These are phyloP conservation scores for Bolboschoenus planiculmis DNA, from an alignment of 176 grass and related monocot species.

Conservation along the genomic window DNA sequence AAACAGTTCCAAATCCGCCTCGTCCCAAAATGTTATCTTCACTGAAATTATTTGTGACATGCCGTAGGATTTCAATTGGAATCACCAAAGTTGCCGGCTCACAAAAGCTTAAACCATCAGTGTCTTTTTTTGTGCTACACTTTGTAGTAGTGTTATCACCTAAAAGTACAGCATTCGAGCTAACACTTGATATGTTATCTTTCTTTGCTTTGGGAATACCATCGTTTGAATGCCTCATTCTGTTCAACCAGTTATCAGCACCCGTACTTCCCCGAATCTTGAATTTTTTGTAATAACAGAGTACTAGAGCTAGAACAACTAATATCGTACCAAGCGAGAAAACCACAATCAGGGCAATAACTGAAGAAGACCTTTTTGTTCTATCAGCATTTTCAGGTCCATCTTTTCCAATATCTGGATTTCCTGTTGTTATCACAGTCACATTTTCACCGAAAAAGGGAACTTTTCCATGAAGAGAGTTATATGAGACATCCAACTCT, in stretches of 20 bases:
- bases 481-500: slow-evolving; percentile 56
- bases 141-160: not conserved
- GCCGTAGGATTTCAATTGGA: slow-evolving; percentile 1
- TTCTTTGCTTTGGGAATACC: not conserved
- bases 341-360: slow-evolving; percentile 4
- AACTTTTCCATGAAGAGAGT: slow-evolving; percentile 56
- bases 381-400: not conserved
- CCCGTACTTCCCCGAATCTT: not conserved
- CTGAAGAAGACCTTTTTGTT: not conserved
- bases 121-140: not conserved
- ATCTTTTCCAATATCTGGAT: slow-evolving; percentile 40
- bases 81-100: not conserved
- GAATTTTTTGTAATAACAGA: not conserved
- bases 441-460: slow-evolving; percentile 48
- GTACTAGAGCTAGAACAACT: not conserved
- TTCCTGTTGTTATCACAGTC: slow-evolving; percentile 31
- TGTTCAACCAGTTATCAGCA: slow-evolving; percentile 8
- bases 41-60: slow-evolving; percentile 17
- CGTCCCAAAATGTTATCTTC: slow-evolving; percentile 18
- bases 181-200: slow-evolving; percentile 17
- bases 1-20: slow-evolving; percentile 13
- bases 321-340: not conserved
- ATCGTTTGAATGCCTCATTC: slow-evolving; percentile 5
- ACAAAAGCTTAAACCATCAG: slow-evolving; percentile 16
- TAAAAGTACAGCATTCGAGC: slow-evolving; percentile 8